These are phyloP conservation scores for Alnus rubra DNA, from an alignment of 306 rosid species.

Conservation along the genomic window DNA sequence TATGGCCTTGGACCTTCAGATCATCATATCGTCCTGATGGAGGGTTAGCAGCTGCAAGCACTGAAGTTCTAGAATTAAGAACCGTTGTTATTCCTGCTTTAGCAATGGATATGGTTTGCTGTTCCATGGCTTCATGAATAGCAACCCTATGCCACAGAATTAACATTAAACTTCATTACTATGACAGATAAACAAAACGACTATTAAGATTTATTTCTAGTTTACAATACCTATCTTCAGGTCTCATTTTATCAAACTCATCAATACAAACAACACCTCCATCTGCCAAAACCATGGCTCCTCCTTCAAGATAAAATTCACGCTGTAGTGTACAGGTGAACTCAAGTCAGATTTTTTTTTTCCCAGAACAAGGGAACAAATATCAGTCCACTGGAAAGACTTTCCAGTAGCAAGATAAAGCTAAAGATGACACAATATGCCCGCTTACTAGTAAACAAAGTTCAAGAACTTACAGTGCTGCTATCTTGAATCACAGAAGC, in stretches of 20 bases:
- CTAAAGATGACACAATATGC: slow-evolving; percentile 12
- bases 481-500: slow-evolving; percentile 93
- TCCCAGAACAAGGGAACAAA: slow-evolving; percentile 8
- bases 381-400: not conserved
- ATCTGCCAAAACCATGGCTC: slow-evolving; percentile 99
- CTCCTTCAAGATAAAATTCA: slow-evolving; percentile 99
- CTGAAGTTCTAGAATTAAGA: slow-evolving; percentile 97
- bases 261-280: slow-evolving; percentile 99
- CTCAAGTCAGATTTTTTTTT: slow-evolving; percentile 27
- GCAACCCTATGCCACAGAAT: slow-evolving; percentile 68
- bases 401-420: slow-evolving; percentile 17
- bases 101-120: slow-evolving; percentile 97
- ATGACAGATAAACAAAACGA: not conserved
- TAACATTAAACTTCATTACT: slow-evolving; percentile 5
- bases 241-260: slow-evolving; percentile 98
- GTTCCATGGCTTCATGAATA: slow-evolving; percentile 99
- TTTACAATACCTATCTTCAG: slow-evolving; percentile 87
- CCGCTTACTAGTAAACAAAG: slow-evolving; percentile 20
- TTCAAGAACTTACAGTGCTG: slow-evolving; percentile 68
- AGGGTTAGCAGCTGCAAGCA: slow-evolving; percentile 99
- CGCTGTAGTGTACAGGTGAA: slow-evolving; percentile 55
- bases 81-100: slow-evolving; percentile 99
- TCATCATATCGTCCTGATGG: slow-evolving; percentile 99
- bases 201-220: slow-evolving; percentile 20
- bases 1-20: slow-evolving; percentile 64